These are phyloP conservation scores for Papilionanthe hybrid DNA, from an alignment of 116 monocot species.

Conservation along the genomic window DNA sequence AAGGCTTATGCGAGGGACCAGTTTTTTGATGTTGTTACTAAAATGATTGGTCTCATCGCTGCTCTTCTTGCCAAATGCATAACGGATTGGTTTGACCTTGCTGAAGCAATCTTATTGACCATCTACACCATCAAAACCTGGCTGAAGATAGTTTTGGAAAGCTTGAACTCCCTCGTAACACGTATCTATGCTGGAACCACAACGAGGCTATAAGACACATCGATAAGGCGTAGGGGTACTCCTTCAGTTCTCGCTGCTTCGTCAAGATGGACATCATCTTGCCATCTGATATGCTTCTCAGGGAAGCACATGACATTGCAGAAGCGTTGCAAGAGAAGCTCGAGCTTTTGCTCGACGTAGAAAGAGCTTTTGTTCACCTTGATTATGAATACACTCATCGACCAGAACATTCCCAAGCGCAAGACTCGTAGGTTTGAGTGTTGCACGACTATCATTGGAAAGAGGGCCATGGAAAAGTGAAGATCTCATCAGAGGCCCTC, in stretches of 20 bases:
- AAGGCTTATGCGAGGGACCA: slow-evolving; percentile 94
- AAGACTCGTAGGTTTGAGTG: slow-evolving; percentile 22
- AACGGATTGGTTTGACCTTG: slow-evolving; percentile 72
- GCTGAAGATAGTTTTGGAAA: slow-evolving; percentile 86
- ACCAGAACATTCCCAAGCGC: slow-evolving; percentile 71
- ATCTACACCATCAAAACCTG: slow-evolving; percentile 90
- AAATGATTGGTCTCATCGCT: slow-evolving; percentile 77
- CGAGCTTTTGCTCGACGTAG: slow-evolving; percentile 69
- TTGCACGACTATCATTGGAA: no score
- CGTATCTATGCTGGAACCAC: slow-evolving; percentile 96
- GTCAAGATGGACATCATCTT: slow-evolving; percentile 93
- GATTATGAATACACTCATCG: slow-evolving; percentile 87
- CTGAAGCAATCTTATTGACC: slow-evolving; percentile 78
- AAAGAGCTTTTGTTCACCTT: slow-evolving; percentile 87
- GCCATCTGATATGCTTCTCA: slow-evolving; percentile 66
- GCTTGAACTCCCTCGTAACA: slow-evolving; percentile 82
- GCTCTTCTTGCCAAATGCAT: slow-evolving; percentile 78
- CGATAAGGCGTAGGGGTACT: slow-evolving; percentile 87
- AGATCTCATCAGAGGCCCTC: slow-evolving; percentile 65
- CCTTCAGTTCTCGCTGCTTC: slow-evolving; percentile 92
- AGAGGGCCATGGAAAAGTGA: slow-evolving; percentile 27
- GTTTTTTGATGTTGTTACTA: slow-evolving; percentile 89
- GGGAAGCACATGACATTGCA: slow-evolving; percentile 71
- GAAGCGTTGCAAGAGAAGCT: slow-evolving; percentile 94
- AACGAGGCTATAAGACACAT: slow-evolving; percentile 79